Evolutionary conservation across 2,329 filamentous ascomycete genomes (phyloP).

Genomic region (Colletotrichum sp.): DNA sequence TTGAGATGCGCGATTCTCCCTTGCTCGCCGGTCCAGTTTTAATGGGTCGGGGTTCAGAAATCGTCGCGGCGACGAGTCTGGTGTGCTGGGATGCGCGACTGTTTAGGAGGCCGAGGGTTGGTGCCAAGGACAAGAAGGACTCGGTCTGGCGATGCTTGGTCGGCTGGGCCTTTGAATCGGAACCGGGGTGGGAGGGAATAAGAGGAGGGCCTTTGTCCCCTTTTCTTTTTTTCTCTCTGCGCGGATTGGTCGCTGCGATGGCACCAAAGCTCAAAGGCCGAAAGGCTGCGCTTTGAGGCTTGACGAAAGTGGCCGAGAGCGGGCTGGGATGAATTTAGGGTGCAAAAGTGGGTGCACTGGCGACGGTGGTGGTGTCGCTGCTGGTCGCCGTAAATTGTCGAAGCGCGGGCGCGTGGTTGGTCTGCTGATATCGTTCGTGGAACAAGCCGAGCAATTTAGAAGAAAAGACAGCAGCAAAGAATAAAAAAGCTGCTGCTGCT

Average conservation of each 20-base stretch:
- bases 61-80: conserved; percentile 2
- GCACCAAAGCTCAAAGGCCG: background rate
- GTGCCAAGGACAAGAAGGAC: background rate
- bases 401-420: conserved; percentile 4
- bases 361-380: background rate
- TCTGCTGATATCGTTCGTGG: conserved; percentile 4
- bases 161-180: background rate
- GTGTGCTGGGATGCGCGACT: background rate
- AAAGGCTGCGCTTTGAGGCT: conserved; percentile 17
- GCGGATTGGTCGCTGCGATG: background rate
- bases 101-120: background rate
- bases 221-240: background rate
- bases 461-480: background rate
- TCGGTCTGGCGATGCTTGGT: background rate
- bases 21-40: conserved; percentile 18
- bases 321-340: conserved; percentile 15
- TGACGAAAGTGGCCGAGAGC: conserved; percentile 18
- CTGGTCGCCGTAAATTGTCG: conserved; percentile 11
- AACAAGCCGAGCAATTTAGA: background rate
- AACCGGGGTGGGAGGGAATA: background rate
- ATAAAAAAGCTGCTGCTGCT: background rate
- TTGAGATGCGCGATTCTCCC: conserved; percentile 19
- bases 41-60: conserved; percentile 6
- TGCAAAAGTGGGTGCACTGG: background rate
- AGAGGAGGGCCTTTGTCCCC: conserved; percentile 8